Percentiles rank a stretch among this genome's conserved stretches.
Evolutionary conservation across 192 early-diverging fungal species (phyloP).

Genomic region (Glomus cerebriforme): DNA sequence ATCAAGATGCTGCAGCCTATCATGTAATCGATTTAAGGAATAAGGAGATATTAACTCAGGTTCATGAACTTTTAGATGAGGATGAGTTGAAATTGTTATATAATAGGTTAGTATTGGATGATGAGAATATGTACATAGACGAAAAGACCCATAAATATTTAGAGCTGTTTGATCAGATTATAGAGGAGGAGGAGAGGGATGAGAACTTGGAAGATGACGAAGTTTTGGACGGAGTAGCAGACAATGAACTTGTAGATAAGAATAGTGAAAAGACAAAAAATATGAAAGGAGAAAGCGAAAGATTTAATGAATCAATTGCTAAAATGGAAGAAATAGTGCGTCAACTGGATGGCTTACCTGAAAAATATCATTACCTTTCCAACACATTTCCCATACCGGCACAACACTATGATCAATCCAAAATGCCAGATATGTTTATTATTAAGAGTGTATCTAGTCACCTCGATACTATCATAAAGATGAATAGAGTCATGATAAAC

Average conservation of each 20-base stretch:
- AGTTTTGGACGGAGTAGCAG: too few relatives aligned
- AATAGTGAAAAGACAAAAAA: background rate
- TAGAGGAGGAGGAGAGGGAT: background rate
- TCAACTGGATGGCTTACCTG: background rate
- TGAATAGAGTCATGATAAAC: conserved; percentile 12
- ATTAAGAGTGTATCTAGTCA: conserved; percentile 23
- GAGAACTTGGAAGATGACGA: too few relatives aligned
- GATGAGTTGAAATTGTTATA: conserved; percentile 5
- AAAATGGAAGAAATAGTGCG: background rate
- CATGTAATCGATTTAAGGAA: too few relatives aligned
- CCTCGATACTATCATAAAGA: conserved; percentile 9
- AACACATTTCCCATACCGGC: background rate
- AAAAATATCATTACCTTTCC: conserved; percentile 5
- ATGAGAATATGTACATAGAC: background rate
- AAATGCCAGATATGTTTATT: conserved; percentile 26
- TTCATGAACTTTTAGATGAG: background rate
- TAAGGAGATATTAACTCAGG: too few relatives aligned
- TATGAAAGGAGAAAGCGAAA: background rate
- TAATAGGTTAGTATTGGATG: background rate
- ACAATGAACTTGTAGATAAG: background rate
- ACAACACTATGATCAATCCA: background rate
- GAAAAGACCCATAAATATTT: background rate
- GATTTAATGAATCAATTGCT: background rate
- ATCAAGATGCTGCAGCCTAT: too few relatives aligned
- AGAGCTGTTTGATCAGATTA: conserved; percentile 12